Base-by-base conservation (phyloP, 2,329 filamentous ascomycete genomes). In the Lasiodiplodia theobromae region DNA sequence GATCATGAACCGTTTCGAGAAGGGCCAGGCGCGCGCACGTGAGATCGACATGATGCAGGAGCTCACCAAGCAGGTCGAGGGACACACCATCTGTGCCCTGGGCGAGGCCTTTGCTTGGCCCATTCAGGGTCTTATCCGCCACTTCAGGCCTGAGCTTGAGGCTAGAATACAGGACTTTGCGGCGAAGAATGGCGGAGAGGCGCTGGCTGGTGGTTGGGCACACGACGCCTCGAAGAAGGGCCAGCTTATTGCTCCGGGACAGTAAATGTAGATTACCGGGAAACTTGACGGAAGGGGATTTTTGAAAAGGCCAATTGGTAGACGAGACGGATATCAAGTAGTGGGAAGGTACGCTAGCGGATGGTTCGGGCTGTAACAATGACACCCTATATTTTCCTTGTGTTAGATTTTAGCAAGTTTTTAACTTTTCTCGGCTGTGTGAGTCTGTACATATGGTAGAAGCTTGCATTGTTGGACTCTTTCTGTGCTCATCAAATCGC, bases 31-130 rank as follows among this genome's bases (percentile, higher is more conserved):
- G 70, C 90, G 92, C 71, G 89, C 91, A 81, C 88, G 96, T 70
- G 96, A 99, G 84, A 99, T 99, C 80, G 96, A 99, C 81, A 99
- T 99, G 96, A 88, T 99, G 73, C 96, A 97, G 85, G 96, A 99
- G 86, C 85, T 99, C 74, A 99, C 96, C 71, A 99, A 99, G 88
- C 96, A 99, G 84, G 96, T 99, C 71, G 96, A 99, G 85, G 96
- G 96, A 12, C 96, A 99, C 86, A 98, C 96, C 58, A 99, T 99
- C 77, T 99, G 96, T 83, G 96, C 95, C 82, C 86, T 99, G 72
- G 96, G 96, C 69, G 96, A 99, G 86, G 96, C 96, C 71, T 99
- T 99, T 75, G 94, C 96, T 72, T 99, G 96, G 96, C 96, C 96
- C 72, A 91, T 99, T 73, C 96, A 99, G 84, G 96, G 96, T 81